These are phyloP conservation scores for Friedmanniomyces simplex DNA, from an alignment of 495 filamentous ascomycete species.

Conservation along the genomic window DNA sequence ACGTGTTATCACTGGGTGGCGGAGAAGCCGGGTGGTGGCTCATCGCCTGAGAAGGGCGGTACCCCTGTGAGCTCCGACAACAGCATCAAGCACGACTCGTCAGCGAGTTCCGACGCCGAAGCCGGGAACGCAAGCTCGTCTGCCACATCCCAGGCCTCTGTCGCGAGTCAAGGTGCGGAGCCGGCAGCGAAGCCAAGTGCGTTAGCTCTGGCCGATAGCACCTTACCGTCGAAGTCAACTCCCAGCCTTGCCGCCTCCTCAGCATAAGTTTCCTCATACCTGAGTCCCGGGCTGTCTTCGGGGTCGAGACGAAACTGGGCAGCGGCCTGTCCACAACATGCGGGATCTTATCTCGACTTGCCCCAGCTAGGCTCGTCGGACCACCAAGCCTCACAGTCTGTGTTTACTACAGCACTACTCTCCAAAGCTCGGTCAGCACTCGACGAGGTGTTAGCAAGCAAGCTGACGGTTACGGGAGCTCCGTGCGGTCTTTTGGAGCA, in stretches of 20 bases:
- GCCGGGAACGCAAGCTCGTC: not conserved
- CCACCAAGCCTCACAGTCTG: too few species aligned
- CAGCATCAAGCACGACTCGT: not conserved
- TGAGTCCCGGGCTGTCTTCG: too few species aligned
- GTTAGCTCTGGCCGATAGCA: not conserved
- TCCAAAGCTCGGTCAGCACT: too few species aligned
- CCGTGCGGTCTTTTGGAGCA: too few species aligned
- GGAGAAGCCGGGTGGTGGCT: constrained; percentile 37
- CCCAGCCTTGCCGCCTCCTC: not conserved
- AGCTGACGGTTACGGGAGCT: too few species aligned
- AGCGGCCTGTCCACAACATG: too few species aligned
- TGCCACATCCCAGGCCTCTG: not conserved
- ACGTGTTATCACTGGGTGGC: constrained; percentile 54
- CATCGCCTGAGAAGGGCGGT: not conserved
- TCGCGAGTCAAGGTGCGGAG: not conserved
- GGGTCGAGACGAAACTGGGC: too few species aligned
- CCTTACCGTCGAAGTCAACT: not conserved
- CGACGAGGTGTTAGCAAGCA: too few species aligned
- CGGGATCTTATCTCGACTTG: too few species aligned
- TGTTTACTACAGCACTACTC: too few species aligned
- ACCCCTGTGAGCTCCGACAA: not conserved
- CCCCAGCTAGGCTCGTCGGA: too few species aligned
- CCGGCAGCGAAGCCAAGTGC: not conserved
- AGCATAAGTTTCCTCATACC: not conserved
- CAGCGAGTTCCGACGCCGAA: not conserved